Evolutionary conservation across 805 yeast species (phyloP).

Genomic region (Starmerella bombi): DNA sequence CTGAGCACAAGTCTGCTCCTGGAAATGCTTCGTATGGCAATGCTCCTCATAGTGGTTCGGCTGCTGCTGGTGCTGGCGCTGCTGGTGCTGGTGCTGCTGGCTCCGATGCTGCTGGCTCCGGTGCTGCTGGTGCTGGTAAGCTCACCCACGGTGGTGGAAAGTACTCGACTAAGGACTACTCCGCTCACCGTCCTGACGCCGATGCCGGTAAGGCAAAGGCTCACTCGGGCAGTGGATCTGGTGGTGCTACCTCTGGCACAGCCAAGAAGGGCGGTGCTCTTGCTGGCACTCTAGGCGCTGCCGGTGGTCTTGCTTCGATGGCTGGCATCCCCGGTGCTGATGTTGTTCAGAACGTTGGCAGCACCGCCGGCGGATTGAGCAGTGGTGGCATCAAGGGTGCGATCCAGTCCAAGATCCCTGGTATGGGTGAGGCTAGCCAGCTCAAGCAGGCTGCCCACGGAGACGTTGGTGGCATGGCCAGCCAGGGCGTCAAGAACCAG

Average conservation of each 20-base stretch:
- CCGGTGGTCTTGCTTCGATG: slow-evolving; percentile 8
- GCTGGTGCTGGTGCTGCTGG: too few relatives aligned
- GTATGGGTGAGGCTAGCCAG: slow-evolving; percentile 6
- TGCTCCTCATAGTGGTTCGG: not conserved
- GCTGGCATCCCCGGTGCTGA: slow-evolving; percentile 11
- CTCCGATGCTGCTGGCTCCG: too few relatives aligned
- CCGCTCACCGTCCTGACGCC: slow-evolving; percentile 1
- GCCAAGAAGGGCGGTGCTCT: slow-evolving; percentile 4
- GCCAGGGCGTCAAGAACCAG: slow-evolving; percentile 4
- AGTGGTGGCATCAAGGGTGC: slow-evolving; percentile 4
- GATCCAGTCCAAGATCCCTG: slow-evolving; percentile 8
- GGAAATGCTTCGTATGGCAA: too few relatives aligned
- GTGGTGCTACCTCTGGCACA: not conserved
- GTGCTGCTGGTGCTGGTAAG: not conserved
- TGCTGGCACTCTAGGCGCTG: slow-evolving; percentile 11
- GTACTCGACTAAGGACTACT: slow-evolving; percentile 10
- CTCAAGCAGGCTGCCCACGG: slow-evolving; percentile 6
- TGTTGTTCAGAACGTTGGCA: slow-evolving; percentile 5
- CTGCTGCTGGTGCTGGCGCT: not conserved
- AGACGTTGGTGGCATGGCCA: slow-evolving; percentile 7
- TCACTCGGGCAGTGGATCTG: too few relatives aligned
- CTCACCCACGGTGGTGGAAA: not conserved
- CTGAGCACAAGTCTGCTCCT: too few relatives aligned
- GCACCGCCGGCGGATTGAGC: slow-evolving; percentile 1
- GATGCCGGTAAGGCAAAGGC: not conserved